Conservation (phyloP, 805 yeast genomes). For the Blastobotrys robertii region DNA sequence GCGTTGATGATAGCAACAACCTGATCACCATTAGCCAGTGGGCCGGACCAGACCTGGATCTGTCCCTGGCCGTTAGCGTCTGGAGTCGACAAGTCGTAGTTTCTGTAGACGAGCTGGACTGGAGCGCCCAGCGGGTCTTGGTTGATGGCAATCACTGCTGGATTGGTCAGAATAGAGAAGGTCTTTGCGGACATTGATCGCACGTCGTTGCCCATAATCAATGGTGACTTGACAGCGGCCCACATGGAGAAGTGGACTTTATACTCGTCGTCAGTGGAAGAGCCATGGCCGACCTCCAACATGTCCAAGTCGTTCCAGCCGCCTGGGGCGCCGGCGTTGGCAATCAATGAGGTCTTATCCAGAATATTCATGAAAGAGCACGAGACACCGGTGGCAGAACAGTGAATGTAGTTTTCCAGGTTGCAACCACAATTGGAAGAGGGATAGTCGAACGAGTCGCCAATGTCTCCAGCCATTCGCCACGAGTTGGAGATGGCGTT, state of each 20-base stretch:
- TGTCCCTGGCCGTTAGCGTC: not conserved
- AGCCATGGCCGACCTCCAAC: conserved; percentile 24
- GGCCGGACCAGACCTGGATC: conserved; percentile 4
- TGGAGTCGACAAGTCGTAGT: not conserved
- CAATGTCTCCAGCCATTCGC: conserved; percentile 21
- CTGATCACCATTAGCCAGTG: conserved; percentile 3
- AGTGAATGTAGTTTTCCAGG: conserved; percentile 20
- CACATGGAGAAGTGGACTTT: conserved; percentile 23
- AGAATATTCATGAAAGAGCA: conserved; percentile 22
- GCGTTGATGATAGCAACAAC: conserved; percentile 5
- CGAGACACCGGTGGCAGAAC: conserved; percentile 21
- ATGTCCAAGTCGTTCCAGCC: conserved; percentile 24
- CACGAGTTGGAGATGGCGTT: conserved; percentile 19
- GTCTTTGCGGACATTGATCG: conserved; percentile 15
- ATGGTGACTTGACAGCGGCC: conserved; percentile 23
- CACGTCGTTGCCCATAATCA: conserved; percentile 23
- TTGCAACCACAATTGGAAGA: conserved; percentile 20
- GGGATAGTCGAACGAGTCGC: conserved; percentile 1
- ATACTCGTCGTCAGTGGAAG: conserved; percentile 21
- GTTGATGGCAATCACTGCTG: conserved; percentile 15
- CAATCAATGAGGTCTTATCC: conserved; percentile 19
- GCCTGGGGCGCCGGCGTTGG: conserved; percentile 18
- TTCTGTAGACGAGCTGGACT: not conserved
- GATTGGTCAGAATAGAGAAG: conserved; percentile 12
- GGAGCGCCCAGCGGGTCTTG: conserved; percentile 15